These are phyloP conservation scores for Daldinia childiae DNA, from an alignment of 495 filamentous ascomycete species.

Conservation along the genomic window DNA sequence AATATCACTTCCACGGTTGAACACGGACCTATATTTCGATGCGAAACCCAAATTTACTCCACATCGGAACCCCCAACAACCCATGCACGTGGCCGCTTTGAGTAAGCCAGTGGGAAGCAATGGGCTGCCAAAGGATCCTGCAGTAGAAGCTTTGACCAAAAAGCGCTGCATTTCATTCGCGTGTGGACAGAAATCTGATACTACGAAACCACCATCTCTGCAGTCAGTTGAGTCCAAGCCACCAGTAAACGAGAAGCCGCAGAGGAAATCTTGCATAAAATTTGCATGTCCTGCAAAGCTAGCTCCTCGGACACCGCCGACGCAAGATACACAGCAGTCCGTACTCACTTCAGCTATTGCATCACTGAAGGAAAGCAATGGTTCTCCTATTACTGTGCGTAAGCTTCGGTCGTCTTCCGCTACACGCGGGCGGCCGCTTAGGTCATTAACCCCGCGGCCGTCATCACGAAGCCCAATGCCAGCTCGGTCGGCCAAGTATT, in stretches of 20 bases:
- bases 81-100: conserved; percentile 21
- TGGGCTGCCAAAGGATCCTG: conserved; percentile 40
- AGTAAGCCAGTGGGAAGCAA: conserved; percentile 22
- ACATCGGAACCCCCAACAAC: conserved; percentile 26
- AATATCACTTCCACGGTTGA: conserved; percentile 35
- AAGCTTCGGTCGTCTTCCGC: conserved; percentile 57
- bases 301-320: conserved; percentile 32
- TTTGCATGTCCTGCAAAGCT: conserved; percentile 59
- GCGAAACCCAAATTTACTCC: conserved; percentile 28
- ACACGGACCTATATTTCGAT: conserved; percentile 41
- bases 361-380: conserved; percentile 39
- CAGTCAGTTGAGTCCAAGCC: conserved; percentile 42
- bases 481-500: conserved; percentile 52
- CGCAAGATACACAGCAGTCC: conserved; percentile 22
- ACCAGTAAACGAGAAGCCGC: conserved; percentile 47
- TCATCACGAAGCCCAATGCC: conserved; percentile 48
- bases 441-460: conserved; percentile 57
- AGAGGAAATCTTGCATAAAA: conserved; percentile 57
- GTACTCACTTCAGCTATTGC: conserved; percentile 31
- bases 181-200: conserved; percentile 66
- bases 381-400: conserved; percentile 52
- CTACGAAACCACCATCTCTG: conserved; percentile 42
- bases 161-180: conserved; percentile 95
- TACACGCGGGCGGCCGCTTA: conserved; percentile 55
- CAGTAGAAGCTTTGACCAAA: conserved; percentile 51